Evolutionary conservation across 352 stramenopile species (phyloP).

Genomic region (Aphanomyces astaci): DNA sequence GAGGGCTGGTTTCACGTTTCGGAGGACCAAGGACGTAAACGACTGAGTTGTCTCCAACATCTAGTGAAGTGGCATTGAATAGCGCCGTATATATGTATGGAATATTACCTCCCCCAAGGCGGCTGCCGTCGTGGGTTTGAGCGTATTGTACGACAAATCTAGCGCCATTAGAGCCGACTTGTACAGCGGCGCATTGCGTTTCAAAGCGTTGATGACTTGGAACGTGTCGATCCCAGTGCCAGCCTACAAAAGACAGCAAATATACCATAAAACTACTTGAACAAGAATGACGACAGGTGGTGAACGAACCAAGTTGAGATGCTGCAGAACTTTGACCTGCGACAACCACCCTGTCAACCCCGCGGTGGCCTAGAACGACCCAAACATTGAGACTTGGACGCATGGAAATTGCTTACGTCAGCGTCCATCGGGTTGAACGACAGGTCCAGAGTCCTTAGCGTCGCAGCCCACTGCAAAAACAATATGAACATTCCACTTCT

Average conservation of each 20-base stretch:
- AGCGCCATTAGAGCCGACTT: constrained; percentile 50
- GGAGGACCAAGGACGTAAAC: constrained; percentile 49
- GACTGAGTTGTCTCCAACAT: constrained; percentile 60
- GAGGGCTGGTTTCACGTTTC: constrained; percentile 38
- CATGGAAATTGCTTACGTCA: constrained; percentile 26
- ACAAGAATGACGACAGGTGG: no score
- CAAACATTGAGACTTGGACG: not conserved
- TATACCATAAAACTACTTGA: no score
- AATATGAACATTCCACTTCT: no score
- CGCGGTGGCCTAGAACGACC: constrained; percentile 30
- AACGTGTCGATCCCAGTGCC: constrained; percentile 49
- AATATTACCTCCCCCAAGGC: constrained; percentile 36
- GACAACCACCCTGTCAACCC: constrained; percentile 48
- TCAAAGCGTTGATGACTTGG: constrained; percentile 43
- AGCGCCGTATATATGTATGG: no score
- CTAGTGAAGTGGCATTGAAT: constrained; percentile 17
- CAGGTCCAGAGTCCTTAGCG: constrained; percentile 42
- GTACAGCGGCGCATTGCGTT: constrained; percentile 57
- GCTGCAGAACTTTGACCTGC: constrained; percentile 42
- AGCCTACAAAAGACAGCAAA: constrained; percentile 28
- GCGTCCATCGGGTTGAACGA: constrained; percentile 56
- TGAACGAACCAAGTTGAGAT: constrained; percentile 46
- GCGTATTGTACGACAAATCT: constrained; percentile 62
- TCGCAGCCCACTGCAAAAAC: constrained; percentile 23
- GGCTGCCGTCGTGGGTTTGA: constrained; percentile 41